Conservation (phyloP, 495 filamentous ascomycete species). For the Lasiosphaeriaceae sp. region DNA sequence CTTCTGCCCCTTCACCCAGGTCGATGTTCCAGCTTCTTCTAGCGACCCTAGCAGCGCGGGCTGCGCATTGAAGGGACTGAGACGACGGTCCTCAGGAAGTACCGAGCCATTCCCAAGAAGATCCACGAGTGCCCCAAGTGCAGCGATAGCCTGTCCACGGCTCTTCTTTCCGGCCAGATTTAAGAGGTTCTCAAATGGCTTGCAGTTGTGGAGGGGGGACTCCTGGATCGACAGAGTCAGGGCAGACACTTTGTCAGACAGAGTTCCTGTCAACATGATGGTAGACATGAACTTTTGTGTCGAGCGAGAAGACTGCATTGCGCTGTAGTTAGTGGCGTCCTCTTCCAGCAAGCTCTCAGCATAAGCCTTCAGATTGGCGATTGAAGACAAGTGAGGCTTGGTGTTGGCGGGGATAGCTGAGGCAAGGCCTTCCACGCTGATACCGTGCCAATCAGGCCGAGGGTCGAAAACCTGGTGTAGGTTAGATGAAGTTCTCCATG, state of each 20-base stretch:
- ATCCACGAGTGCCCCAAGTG: slow-evolving; percentile 88
- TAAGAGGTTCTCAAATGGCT: slow-evolving; percentile 79
- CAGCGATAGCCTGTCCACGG: slow-evolving; percentile 88
- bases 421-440: slow-evolving; percentile 55
- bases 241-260: slow-evolving; percentile 95
- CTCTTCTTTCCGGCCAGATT: slow-evolving; percentile 80
- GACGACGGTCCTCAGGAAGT: slow-evolving; percentile 74
- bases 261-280: slow-evolving; percentile 93
- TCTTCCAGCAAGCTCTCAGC: slow-evolving; percentile 69
- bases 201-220: slow-evolving; percentile 87
- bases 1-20: slow-evolving; percentile 62
- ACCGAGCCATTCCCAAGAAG: slow-evolving; percentile 83
- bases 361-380: slow-evolving; percentile 71
- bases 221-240: slow-evolving; percentile 91
- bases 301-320: slow-evolving; percentile 56
- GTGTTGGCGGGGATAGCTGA: slow-evolving; percentile 41
- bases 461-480: slow-evolving; percentile 62
- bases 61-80: slow-evolving; percentile 75
- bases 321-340: slow-evolving; percentile 62
- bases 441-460: slow-evolving; percentile 80
- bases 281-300: slow-evolving; percentile 91
- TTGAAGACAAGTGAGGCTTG: slow-evolving; percentile 50
- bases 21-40: slow-evolving; percentile 46
- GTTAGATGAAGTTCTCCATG: slow-evolving; percentile 10
- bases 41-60: slow-evolving; percentile 68